Conservation (phyloP, 1,139 yeast species). For the Yamadazyma friedrichii region DNA sequence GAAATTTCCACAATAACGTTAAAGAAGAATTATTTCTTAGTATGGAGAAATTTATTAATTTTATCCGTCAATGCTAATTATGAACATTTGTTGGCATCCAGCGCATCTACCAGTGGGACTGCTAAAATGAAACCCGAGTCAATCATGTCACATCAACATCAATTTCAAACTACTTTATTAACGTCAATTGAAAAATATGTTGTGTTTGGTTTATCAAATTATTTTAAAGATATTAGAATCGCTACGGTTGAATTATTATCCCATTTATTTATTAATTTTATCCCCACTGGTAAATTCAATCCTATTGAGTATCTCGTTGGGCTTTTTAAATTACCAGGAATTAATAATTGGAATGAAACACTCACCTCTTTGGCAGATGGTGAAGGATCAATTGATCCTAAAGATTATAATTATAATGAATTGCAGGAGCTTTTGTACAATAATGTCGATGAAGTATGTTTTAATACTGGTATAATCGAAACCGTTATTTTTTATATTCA, state of each 20-base stretch:
- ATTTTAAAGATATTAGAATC: conserved; percentile 34
- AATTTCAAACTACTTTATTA: conserved; percentile 32
- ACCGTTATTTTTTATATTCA: conserved; percentile 38
- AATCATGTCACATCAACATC: conserved; percentile 42
- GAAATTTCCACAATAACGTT: conserved; percentile 21
- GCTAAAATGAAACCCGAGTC: conserved; percentile 45
- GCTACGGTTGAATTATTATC: conserved; percentile 40
- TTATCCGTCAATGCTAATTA: conserved; percentile 37
- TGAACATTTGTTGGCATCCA: conserved; percentile 34
- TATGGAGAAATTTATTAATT: conserved; percentile 32
- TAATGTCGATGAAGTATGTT: conserved; percentile 21
- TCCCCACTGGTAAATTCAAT: conserved; percentile 40
- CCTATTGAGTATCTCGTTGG: conserved; percentile 35
- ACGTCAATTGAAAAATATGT: conserved; percentile 31
- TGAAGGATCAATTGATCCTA: conserved; percentile 8
- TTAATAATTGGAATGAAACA: conserved; percentile 25
- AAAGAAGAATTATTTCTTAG: conserved; percentile 35
- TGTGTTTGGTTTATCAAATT: conserved; percentile 31
- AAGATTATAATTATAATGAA: conserved; percentile 9
- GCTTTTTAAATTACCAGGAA: conserved; percentile 29
- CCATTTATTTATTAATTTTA: conserved; percentile 33
- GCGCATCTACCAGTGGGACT: conserved; percentile 37
- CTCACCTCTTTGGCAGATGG: conserved; percentile 14
- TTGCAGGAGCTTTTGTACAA: conserved; percentile 11
- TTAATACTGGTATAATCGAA: conserved; percentile 36